Base-by-base conservation (phyloP, 2,329 filamentous ascomycete species). In the Penicillium palitans region DNA sequence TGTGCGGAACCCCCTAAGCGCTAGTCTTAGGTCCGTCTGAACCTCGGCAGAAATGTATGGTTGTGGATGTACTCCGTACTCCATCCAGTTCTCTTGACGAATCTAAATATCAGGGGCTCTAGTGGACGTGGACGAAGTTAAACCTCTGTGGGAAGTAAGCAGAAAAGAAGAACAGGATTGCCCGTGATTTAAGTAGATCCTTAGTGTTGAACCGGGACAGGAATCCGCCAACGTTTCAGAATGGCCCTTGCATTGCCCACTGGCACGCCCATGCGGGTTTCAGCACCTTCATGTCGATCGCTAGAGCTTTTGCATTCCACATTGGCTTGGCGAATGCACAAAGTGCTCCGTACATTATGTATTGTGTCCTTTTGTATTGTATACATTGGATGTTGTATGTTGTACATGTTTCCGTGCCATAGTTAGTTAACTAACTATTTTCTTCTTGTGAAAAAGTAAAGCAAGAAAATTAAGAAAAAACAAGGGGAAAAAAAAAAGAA, bases 151-250 rank as follows among this genome's bases (percentile, higher is more conserved):
- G 15, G 9, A 24, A 51, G n/a, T 17, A 48, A 31, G 12, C 19
- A 15, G 6, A 25, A 17, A 25, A 21, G 17, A 27, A 40, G n/a
- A 53, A n/a, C 31, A 53, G 27, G 50, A 37, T 19, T 19, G 12
- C 4, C 39, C 8, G 40, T 35, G 50, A 53, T 61, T 17, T 55
- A 35, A 53, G 13, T 47, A 48, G 17, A 55, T n/a, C 45, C 39
- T 40, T 37, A 55, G 39, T 52, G 45, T 31, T 21, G 37, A 50
- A 17, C 24, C 49, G 39, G 58, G 55, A 49, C 31, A 60, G 61
- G 48, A 66, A 61, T 63, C 60, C 59, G 47, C 63, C 52, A 55
- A 56, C 57, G 65, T 66, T 66, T 66, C 65, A 64, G 65, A 58
- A 58, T 41, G 40, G 57, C 56, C 61, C 59, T 64, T 63, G 60